A percentile compares a stretch with the other conserved stretches of the same genome.
Evolutionary conservation across 495 filamentous ascomycete species (phyloP).

Genomic region (Neurospora sp.): DNA sequence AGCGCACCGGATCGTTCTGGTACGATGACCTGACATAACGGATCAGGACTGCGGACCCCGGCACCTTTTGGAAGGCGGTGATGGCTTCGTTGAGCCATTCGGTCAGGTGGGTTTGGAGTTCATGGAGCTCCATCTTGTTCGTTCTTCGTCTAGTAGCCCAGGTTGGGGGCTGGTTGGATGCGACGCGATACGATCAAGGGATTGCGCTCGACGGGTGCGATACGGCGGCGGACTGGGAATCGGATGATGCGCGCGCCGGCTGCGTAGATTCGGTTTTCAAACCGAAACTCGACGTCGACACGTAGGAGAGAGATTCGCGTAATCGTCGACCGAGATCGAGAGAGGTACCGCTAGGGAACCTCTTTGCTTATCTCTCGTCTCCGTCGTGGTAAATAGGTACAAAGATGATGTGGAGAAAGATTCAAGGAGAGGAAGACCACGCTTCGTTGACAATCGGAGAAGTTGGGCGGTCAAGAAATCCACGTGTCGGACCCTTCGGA

Average conservation of each 20-base stretch:
- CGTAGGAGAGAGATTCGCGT: background rate
- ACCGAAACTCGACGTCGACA: background rate
- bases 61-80: slow-evolving; percentile 72
- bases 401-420: background rate
- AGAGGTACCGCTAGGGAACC: background rate
- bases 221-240: background rate
- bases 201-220: background rate
- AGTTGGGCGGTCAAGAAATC: background rate
- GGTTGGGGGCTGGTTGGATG: background rate
- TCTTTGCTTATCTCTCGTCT: background rate
- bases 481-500: background rate
- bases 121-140: slow-evolving; percentile 65
- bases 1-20: slow-evolving; percentile 91
- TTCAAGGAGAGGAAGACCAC: background rate
- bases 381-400: background rate
- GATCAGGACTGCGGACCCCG: slow-evolving; percentile 86
- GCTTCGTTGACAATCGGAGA: background rate
- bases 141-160: background rate
- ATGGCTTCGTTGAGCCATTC: slow-evolving; percentile 56
- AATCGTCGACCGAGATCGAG: background rate
- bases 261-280: background rate
- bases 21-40: slow-evolving; percentile 95
- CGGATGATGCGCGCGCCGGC: background rate
- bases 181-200: background rate
- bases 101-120: slow-evolving; percentile 61